phyloP scores from a whole-genome alignment of 2,329 filamentous ascomycete genomes.

The Blumeriella jaapii region DNA sequence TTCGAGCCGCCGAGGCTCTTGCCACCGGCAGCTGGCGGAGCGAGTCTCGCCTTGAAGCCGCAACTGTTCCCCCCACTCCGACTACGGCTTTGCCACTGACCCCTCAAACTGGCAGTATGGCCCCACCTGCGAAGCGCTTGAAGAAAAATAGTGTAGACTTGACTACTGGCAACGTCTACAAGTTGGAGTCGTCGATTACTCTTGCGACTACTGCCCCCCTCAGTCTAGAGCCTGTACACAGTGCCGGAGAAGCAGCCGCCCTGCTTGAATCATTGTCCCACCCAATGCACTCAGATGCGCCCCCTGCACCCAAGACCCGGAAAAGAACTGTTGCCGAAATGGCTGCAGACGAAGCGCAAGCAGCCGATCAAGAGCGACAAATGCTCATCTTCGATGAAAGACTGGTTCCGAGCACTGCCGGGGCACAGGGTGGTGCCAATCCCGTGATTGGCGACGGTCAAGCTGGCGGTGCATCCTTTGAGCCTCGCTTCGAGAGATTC shows the following conservation, averaged over 20 bases:
- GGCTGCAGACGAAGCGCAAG: constrained; percentile 85
- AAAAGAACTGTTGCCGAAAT: constrained; percentile 93
- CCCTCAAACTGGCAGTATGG: constrained; percentile 40
- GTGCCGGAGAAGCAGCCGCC: constrained; percentile 54
- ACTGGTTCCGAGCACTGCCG: constrained; percentile 48
- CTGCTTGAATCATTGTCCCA: constrained; percentile 63
- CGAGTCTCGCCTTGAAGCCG: constrained; percentile 32
- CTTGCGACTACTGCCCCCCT: constrained; percentile 64
- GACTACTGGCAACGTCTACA: constrained; percentile 59
- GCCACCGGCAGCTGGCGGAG: constrained; percentile 34
- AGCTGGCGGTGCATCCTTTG: constrained; percentile 61
- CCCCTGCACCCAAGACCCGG: constrained; percentile 75
- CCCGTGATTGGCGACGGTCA: constrained; percentile 61
- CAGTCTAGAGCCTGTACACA: constrained; percentile 65
- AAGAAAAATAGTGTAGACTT: constrained; percentile 67
- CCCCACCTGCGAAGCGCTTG: constrained; percentile 51
- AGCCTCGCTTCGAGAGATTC: constrained; percentile 80
- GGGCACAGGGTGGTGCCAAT: constrained; percentile 45
- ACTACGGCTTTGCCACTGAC: constrained; percentile 51
- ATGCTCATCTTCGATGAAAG: constrained; percentile 90
- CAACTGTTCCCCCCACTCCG: constrained; percentile 47
- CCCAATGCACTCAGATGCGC: constrained; percentile 62
- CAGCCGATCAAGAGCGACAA: constrained; percentile 78
- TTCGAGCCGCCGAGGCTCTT: constrained; percentile 61
- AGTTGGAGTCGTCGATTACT: constrained; percentile 66